phyloP scores from a whole-genome alignment of 2,329 filamentous ascomycete genomes.

The Ophiostoma sp. region DNA sequence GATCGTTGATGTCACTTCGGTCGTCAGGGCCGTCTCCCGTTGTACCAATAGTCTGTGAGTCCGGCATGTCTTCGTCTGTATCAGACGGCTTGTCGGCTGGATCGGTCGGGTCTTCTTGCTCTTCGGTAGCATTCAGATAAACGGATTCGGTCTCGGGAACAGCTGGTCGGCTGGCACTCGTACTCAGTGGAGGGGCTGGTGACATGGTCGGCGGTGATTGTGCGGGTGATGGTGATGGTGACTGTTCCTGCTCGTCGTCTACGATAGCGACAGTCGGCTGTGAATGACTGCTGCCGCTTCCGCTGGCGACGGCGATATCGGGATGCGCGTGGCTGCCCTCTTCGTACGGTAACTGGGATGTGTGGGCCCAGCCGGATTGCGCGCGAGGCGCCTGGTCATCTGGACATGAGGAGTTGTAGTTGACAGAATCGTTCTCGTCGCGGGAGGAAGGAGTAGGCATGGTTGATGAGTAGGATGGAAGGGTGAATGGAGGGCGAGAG shows the following conservation, averaged over 20 bases:
- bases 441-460: constrained; percentile 33
- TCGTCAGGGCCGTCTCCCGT: constrained; percentile 9
- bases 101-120: constrained; percentile 30
- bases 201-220: constrained; percentile 47
- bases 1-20: neutral
- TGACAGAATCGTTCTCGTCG: constrained; percentile 32
- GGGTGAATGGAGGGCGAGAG: neutral
- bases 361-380: constrained; percentile 33
- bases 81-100: constrained; percentile 34
- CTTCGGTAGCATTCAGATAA: constrained; percentile 19
- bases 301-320: constrained; percentile 1
- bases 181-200: constrained; percentile 41
- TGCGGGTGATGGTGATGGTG: constrained; percentile 31
- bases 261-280: neutral
- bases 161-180: neutral
- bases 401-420: constrained; percentile 46
- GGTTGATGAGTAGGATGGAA: neutral
- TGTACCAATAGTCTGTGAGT: neutral
- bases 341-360: constrained; percentile 27
- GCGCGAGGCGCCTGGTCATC: constrained; percentile 41
- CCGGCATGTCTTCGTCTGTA: constrained; percentile 31
- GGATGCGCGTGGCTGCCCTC: neutral
- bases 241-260: neutral
- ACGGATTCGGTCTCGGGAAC: constrained; percentile 27
- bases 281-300: constrained; percentile 2